Evolutionary conservation across 371 early-diverging fungal species (phyloP), one percentile per base, ranked within the genome.

Genomic region (Mortierella polycephala): DNA sequence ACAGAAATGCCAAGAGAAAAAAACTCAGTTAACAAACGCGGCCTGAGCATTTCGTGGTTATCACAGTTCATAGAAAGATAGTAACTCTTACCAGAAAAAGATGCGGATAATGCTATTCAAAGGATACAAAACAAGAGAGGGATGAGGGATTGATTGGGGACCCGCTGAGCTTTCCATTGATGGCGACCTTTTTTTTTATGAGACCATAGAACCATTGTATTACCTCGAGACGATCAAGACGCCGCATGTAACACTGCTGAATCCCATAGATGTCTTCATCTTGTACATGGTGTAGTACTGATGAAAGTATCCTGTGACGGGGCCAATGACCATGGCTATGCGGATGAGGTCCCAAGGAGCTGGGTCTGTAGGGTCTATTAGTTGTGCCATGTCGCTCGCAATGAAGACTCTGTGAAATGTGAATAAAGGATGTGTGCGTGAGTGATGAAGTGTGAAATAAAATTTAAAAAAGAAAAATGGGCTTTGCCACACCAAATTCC

Each of bases 11-110:
- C 59, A 54, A 49, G 62, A 49, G 55, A 53, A 45, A 45, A 14
- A 16, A 7, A 6, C 18, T 13, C n/a, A 18, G 13, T 21, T 30
- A 18, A 39, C 4, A 52, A 18, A 20, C 39, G 14, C 45, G 16
- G 16, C 1, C 46, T 16, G 51, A 51, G 51, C 9, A 18, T 47
- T 14, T 18, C 41, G 8, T 4, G 53, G 14, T 13, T 7, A 46
- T 42, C 37, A 64, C 62, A 70, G 23, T 16, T 40, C 37, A 37
- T n/a, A n/a, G n/a, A n/a, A n/a, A n/a, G n/a, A n/a, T n/a, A 37
- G 9, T 7, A 23, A 13, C n/a, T 20, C 65, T 8, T 83, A 85
- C 89, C 89, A 89, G 63, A 88, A 89, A 71, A 85, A 87, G 47
- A 89, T 82, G 53, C 90, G 84, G 51, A 88, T 62, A 64, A 88